Evolutionary conservation across 495 filamentous ascomycete genomes (phyloP), one percentile per base, ranked within the genome.

Genomic region (Penicilliopsis zonata): DNA sequence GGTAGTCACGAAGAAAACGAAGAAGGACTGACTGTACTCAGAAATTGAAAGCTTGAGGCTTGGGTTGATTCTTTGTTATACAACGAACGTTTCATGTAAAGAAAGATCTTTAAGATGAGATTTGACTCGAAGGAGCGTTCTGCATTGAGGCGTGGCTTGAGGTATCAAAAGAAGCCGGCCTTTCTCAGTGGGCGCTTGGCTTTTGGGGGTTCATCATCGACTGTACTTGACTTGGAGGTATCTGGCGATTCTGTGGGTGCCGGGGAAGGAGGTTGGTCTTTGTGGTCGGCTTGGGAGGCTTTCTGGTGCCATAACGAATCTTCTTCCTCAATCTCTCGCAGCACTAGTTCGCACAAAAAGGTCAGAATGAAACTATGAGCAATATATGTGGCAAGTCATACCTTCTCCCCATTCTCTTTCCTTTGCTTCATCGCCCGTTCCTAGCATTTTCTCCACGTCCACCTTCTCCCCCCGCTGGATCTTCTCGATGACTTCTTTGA

Each of bases 331-430:
- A 96, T 76, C 46, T 94, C 80, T 41, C 64, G 74, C 22, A 96
- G 46, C 2, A 92, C 84, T 80, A 47, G n/a, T n/a, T n/a, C n/a
- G n/a, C n/a, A n/a, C n/a, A n/a, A n/a, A n/a, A n/a, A 22, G 31
- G 16, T 8, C 18, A 29, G 31, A 25, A 17, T 35, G 24, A 33
- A 38, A 31, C 33, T 28, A 9, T 16, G 13, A 17, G 28, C 18
- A 44, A 38, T 34, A 35, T 34, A 42, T 33, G 2, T 21, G 13
- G 9, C 28, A 20, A 20, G 36, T 30, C 24, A 30, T 30, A 86
- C 83, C 76, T 46, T 92, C 79, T 55, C 88, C 81, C 90, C 92
- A 99, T 48, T 82, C 81, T 45, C 66, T 59, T 52, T 96, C 90
- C 53, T 72, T 72, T 40, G 68, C 67, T 18, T 65, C 55, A 53